These are phyloP conservation scores for Nepenthes mirabilis DNA, from an alignment of 148 eudicot genomes.

Conservation along the genomic window DNA sequence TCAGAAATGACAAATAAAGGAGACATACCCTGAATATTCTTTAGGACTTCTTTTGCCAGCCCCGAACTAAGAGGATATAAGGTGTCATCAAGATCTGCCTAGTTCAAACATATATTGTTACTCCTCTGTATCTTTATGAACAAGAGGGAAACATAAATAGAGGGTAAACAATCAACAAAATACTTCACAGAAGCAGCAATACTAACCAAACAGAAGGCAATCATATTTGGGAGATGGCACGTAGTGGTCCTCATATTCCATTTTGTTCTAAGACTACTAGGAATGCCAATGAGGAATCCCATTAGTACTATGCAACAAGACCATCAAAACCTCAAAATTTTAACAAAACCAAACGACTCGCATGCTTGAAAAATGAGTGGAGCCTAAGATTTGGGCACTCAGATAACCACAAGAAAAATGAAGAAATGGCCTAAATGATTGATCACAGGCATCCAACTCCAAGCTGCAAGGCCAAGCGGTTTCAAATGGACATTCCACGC, in stretches of 20 bases:
- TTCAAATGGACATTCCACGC: too few species aligned
- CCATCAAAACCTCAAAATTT: too few species aligned
- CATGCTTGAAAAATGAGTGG: too few species aligned
- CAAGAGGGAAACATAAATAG: background rate
- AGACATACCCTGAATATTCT: slow-evolving; percentile 58
- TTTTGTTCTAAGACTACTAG: slow-evolving; percentile 15
- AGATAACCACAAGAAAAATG: too few species aligned
- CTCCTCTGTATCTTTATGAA: background rate
- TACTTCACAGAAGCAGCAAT: background rate
- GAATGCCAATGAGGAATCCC: too few species aligned
- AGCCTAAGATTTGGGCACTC: too few species aligned
- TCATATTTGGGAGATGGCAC: slow-evolving; percentile 42
- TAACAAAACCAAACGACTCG: too few species aligned
- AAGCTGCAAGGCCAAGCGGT: too few species aligned
- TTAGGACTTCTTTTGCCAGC: slow-evolving; percentile 34
- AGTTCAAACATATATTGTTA: background rate
- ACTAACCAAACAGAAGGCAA: slow-evolving; percentile 72
- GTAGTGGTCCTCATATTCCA: slow-evolving; percentile 43
- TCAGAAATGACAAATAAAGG: background rate
- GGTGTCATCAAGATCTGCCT: slow-evolving; percentile 87
- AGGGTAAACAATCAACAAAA: background rate
- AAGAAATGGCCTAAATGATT: too few species aligned
- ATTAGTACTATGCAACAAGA: too few species aligned
- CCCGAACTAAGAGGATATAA: slow-evolving; percentile 70
- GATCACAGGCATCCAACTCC: too few species aligned